phyloP scores from a whole-genome alignment of 1,284 basidiomycete species.

The Phenoliferia sp. region DNA sequence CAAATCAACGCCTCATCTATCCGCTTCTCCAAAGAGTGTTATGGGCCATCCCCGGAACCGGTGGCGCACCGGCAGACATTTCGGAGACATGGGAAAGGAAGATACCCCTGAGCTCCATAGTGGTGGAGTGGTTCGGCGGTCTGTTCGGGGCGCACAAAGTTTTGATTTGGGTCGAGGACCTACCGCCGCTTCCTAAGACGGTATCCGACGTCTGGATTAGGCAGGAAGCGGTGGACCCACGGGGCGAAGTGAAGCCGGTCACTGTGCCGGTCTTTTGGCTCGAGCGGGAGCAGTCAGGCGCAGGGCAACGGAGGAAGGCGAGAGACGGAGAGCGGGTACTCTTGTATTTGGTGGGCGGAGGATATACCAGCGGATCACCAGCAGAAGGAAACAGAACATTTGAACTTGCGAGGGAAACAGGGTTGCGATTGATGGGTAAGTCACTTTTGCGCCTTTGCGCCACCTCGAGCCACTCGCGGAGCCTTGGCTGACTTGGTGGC shows the following conservation, averaged over 20 bases:
- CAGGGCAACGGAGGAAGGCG: not conserved
- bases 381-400: constrained; percentile 29
- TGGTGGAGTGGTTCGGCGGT: not conserved
- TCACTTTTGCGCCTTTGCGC: not conserved
- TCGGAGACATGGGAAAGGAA: not conserved
- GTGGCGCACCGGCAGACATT: not conserved
- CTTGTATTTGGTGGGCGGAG: constrained; percentile 28
- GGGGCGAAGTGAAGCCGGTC: constrained; percentile 6
- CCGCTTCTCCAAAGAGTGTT: constrained; percentile 28
- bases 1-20: constrained; percentile 25
- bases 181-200: not conserved
- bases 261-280: constrained; percentile 33
- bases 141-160: not conserved
- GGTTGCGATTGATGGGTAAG: constrained; percentile 19
- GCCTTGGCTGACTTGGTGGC: not conserved
- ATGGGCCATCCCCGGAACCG: constrained; percentile 22
- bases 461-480: not conserved
- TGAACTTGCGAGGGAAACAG: constrained; percentile 24
- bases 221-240: constrained; percentile 12
- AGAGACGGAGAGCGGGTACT: constrained; percentile 14
- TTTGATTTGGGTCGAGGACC: constrained; percentile 10
- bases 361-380: constrained; percentile 23
- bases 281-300: not conserved
- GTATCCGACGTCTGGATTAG: not conserved
- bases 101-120: not conserved